These are phyloP conservation scores for Eucalyptus sideroxylon DNA, from an alignment of 345 rosid genomes.

Conservation along the genomic window DNA sequence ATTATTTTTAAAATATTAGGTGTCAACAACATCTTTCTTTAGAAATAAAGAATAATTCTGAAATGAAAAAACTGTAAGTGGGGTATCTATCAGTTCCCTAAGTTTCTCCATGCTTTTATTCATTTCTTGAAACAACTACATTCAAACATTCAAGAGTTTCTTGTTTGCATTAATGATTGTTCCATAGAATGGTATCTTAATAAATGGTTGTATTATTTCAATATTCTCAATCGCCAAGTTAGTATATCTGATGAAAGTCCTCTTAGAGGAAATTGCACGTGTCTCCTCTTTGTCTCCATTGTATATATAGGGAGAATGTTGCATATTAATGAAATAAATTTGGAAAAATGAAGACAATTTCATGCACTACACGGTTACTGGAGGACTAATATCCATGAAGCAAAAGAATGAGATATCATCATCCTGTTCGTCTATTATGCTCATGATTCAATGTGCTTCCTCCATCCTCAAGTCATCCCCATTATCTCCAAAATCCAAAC, in stretches of 20 bases:
- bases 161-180: background rate
- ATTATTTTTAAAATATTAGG: too few species aligned
- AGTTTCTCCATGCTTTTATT: background rate
- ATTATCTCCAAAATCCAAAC: slow-evolving; percentile 4
- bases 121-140: background rate
- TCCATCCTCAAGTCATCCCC: slow-evolving; percentile 41
- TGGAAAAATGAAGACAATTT: background rate
- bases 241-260: background rate
- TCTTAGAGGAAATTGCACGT: background rate
- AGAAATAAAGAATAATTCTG: background rate
- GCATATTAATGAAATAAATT: background rate
- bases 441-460: background rate
- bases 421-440: too few species aligned
- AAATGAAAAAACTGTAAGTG: too few species aligned
- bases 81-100: background rate
- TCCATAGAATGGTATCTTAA: background rate
- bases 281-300: background rate
- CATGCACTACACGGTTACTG: background rate
- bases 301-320: background rate
- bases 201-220: background rate
- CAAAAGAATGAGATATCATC: background rate
- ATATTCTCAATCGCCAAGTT: background rate
- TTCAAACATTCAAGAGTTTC: background rate
- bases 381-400: background rate
- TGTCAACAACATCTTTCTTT: too few species aligned